A percentile compares a stretch with the other conserved stretches of the same genome.
Conservation (phyloP, 768 basidiomycete species). For the Neoboletus magnificus region DNA sequence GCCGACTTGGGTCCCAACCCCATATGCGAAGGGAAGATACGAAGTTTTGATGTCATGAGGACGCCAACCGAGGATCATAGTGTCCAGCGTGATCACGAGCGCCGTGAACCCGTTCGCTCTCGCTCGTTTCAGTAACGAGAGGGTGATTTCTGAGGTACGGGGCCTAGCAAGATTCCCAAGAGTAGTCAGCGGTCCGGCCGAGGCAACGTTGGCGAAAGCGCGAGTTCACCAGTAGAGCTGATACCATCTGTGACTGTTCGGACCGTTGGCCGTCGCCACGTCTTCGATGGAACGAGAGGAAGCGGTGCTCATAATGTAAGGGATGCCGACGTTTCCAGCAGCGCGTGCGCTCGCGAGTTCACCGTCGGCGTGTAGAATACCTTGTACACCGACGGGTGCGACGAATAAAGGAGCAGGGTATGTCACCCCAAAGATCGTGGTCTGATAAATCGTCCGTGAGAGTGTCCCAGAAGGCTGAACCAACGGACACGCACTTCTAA, state of each 20-base stretch:
- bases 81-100: constrained; percentile 79
- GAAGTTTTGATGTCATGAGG: constrained; percentile 66
- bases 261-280: constrained; percentile 69
- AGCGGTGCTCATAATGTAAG: constrained; percentile 76
- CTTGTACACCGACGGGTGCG: constrained; percentile 78
- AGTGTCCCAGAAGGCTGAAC: too few species aligned
- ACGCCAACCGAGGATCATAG: constrained; percentile 70
- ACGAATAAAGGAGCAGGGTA: constrained; percentile 60
- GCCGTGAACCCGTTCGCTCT: constrained; percentile 64
- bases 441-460: constrained; percentile 37
- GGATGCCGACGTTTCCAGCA: constrained; percentile 57
- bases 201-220: neutral
- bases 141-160: constrained; percentile 50
- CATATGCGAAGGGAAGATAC: constrained; percentile 66
- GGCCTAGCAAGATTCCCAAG: constrained; percentile 46
- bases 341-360: constrained; percentile 71
- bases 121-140: constrained; percentile 63
- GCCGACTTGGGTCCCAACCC: constrained; percentile 64
- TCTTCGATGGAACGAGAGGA: constrained; percentile 70
- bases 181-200: neutral
- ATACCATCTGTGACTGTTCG: constrained; percentile 65
- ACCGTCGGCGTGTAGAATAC: constrained; percentile 64
- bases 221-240: constrained; percentile 70
- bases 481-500: constrained; percentile 48
- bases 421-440: constrained; percentile 66